Percentiles rank a stretch among this genome's conserved stretches.
phyloP scores from a whole-genome alignment of 2,329 filamentous ascomycete genomes.

The Fusarium chaquense region DNA sequence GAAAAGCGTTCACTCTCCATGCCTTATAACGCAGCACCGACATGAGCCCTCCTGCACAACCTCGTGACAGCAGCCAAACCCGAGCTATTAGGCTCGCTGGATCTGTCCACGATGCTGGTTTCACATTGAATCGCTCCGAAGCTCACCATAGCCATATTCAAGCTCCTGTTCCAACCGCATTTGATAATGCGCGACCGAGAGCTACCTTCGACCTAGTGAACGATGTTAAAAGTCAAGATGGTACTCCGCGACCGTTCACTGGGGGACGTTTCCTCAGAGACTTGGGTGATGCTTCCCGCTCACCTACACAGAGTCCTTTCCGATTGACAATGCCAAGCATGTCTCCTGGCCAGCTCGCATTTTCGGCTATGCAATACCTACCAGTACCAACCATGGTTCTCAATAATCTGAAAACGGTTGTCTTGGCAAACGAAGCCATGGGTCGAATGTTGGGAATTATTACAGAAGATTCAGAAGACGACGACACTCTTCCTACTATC shows the following conservation, averaged over 20 bases:
- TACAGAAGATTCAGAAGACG: conserved; percentile 54
- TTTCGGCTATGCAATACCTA: conserved; percentile 78
- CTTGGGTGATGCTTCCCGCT: conserved; percentile 46
- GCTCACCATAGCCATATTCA: conserved; percentile 33
- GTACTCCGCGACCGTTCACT: conserved; percentile 42
- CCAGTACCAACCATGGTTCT: conserved; percentile 79
- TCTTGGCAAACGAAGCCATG: conserved; percentile 82
- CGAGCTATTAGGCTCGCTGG: conserved; percentile 46
- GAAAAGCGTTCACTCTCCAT: conserved; percentile 37
- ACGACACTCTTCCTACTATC: conserved; percentile 60
- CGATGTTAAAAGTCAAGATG: conserved; percentile 40
- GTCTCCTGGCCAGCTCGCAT: conserved; percentile 68
- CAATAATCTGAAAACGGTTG: conserved; percentile 75
- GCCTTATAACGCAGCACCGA: conserved; percentile 48
- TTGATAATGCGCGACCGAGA: conserved; percentile 34
- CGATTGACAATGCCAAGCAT: conserved; percentile 60
- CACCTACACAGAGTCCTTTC: conserved; percentile 55
- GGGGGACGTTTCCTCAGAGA: conserved; percentile 55
- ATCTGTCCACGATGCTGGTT: conserved; percentile 42
- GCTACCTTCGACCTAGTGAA: conserved; percentile 34
- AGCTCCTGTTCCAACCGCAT: conserved; percentile 25
- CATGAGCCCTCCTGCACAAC: conserved; percentile 51
- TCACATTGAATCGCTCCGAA: conserved; percentile 32
- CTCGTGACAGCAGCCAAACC: conserved; percentile 48
- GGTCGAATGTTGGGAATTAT: conserved; percentile 74